Percentiles rank a stretch among this genome's conserved stretches.
phyloP scores from a whole-genome alignment of 345 rosid species.

The Salix exigua region DNA sequence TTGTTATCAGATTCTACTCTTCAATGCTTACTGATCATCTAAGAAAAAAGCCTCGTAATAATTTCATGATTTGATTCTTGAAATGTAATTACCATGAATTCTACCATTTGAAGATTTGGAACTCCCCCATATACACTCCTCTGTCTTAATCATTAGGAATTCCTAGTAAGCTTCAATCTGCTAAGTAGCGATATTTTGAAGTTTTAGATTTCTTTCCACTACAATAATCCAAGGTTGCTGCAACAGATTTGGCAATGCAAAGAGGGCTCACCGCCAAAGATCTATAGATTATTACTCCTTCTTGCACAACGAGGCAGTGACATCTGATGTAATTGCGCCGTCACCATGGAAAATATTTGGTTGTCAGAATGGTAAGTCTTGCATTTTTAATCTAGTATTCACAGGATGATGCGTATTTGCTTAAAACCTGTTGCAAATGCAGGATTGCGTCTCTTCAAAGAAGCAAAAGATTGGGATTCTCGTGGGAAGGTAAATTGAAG shows the following conservation, averaged over 20 bases:
- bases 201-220: background rate
- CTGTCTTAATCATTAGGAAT: background rate
- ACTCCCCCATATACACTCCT: background rate
- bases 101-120: background rate
- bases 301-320: constrained; percentile 44
- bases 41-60: background rate
- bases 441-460: constrained; percentile 92
- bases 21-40: background rate
- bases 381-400: background rate
- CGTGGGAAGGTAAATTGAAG: constrained; percentile 44
- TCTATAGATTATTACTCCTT: constrained; percentile 51
- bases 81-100: background rate
- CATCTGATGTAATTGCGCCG: constrained; percentile 80
- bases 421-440: constrained; percentile 15
- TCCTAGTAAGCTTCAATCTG: background rate
- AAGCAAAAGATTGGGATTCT: constrained; percentile 75
- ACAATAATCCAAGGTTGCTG: background rate
- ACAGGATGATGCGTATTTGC: background rate
- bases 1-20: background rate
- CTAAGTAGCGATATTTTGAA: too few relatives aligned
- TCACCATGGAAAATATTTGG: constrained; percentile 97
- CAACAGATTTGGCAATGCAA: constrained; percentile 33
- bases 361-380: constrained; percentile 71
- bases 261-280: constrained; percentile 38
- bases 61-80: background rate